These are phyloP conservation scores for Argentina anserina DNA, from an alignment of 306 rosid genomes.

Conservation along the genomic window DNA sequence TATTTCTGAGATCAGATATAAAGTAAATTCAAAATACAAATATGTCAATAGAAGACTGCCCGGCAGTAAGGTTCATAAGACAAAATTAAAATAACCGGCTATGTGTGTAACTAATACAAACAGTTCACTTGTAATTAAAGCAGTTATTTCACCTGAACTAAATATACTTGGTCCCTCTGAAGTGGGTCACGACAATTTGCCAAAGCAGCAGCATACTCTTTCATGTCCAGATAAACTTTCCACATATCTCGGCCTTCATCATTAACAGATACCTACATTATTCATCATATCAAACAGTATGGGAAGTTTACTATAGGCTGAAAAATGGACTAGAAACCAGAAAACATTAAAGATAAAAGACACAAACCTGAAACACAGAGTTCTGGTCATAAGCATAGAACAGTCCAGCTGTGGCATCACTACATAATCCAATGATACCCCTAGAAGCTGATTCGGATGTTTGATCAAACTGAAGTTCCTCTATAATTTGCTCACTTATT, in stretches of 20 bases:
- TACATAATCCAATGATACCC: slow-evolving; percentile 91
- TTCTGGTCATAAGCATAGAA: slow-evolving; percentile 93
- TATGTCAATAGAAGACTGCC: background rate
- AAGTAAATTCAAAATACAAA: background rate
- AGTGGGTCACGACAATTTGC: slow-evolving; percentile 88
- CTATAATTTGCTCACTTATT: slow-evolving; percentile 85
- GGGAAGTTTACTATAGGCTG: slow-evolving; percentile 11
- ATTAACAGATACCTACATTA: slow-evolving; percentile 75
- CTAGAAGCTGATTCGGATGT: slow-evolving; percentile 73
- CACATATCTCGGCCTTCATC: slow-evolving; percentile 98
- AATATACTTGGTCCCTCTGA: slow-evolving; percentile 93
- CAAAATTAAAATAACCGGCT: slow-evolving; percentile 9
- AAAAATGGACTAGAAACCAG: slow-evolving; percentile 22
- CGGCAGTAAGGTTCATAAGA: background rate
- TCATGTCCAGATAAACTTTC: slow-evolving; percentile 96
- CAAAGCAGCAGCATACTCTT: slow-evolving; percentile 85
- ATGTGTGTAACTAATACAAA: slow-evolving; percentile 1
- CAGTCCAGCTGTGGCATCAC: slow-evolving; percentile 96
- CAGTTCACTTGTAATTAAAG: slow-evolving; percentile 5
- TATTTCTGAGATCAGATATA: background rate
- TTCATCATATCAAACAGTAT: slow-evolving; percentile 29
- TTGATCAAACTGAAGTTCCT: slow-evolving; percentile 96
- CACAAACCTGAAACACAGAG: slow-evolving; percentile 87
- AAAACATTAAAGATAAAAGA: slow-evolving; percentile 25
- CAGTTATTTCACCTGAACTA: slow-evolving; percentile 59